Evolutionary conservation across 1,284 basidiomycete species (phyloP).

Genomic region (Ganoderma sinense): DNA sequence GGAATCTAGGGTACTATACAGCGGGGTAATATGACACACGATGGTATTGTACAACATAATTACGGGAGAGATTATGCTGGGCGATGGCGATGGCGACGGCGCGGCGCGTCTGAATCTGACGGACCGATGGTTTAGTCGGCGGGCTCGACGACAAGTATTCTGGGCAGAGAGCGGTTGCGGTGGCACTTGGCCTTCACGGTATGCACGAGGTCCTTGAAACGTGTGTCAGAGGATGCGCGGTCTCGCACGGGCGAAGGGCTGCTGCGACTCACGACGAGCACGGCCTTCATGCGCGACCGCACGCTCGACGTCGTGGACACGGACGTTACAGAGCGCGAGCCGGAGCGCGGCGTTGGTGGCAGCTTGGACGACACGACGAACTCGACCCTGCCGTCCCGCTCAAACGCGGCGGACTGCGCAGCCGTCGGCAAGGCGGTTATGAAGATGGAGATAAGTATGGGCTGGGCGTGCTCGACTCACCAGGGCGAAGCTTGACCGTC

Average conservation of each 20-base stretch:
- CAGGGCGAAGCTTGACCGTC: conserved; percentile 8
- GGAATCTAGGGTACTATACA: conserved; percentile 2
- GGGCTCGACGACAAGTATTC: neutral
- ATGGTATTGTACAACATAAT: conserved; percentile 5
- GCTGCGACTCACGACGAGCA: conserved; percentile 7
- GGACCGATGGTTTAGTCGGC: neutral
- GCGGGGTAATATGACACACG: neutral
- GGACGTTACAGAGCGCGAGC: neutral
- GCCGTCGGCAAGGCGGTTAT: neutral
- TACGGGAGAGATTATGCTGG: neutral
- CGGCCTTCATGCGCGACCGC: conserved; percentile 5
- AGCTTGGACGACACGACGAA: conserved; percentile 1
- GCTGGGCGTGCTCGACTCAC: neutral
- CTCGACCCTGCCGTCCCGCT: conserved; percentile 1
- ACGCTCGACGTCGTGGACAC: conserved; percentile 6
- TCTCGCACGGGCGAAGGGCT: neutral
- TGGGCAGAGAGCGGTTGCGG: conserved; percentile 2
- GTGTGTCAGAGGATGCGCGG: conserved; percentile 1
- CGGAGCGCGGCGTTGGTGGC: neutral
- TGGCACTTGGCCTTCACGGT: neutral
- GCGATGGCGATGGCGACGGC: no score
- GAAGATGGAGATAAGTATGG: neutral
- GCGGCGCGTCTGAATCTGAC: neutral
- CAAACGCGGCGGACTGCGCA: conserved; percentile 4
- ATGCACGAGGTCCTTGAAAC: conserved; percentile 10